Percentiles rank a stretch among this genome's conserved stretches.
Conservation (phyloP, 345 rosid genomes). For the Fremontodendron californicum region DNA sequence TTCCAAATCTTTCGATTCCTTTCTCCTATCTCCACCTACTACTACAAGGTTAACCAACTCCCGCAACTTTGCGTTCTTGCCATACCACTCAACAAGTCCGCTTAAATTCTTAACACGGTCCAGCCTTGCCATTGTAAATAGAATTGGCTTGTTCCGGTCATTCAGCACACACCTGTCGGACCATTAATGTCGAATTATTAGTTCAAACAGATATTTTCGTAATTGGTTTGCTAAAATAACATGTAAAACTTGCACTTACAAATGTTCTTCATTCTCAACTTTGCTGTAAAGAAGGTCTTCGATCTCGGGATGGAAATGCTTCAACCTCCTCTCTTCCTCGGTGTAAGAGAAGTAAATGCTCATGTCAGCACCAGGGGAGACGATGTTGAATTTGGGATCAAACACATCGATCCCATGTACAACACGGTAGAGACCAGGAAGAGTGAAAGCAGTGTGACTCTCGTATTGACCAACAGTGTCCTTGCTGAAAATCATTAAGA, state of each 20-base stretch:
- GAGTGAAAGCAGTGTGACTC: slow-evolving; percentile 87
- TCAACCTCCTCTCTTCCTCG: slow-evolving; percentile 61
- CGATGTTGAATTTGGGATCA: slow-evolving; percentile 91
- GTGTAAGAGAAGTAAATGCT: slow-evolving; percentile 77
- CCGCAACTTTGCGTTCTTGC: slow-evolving; percentile 62
- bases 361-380: slow-evolving; percentile 71
- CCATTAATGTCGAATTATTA: background rate
- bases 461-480: slow-evolving; percentile 91
- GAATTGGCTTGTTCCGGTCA: slow-evolving; percentile 76
- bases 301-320: slow-evolving; percentile 65
- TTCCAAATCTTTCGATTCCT: slow-evolving; percentile 84
- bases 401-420: slow-evolving; percentile 93
- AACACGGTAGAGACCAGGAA: slow-evolving; percentile 87
- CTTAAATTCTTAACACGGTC: slow-evolving; percentile 88
- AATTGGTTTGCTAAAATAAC: background rate
- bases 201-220: background rate
- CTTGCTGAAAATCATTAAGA: slow-evolving; percentile 43
- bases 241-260: slow-evolving; percentile 38
- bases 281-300: slow-evolving; percentile 86
- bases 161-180: slow-evolving; percentile 65
- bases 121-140: slow-evolving; percentile 94
- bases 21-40: slow-evolving; percentile 88
- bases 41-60: slow-evolving; percentile 80
- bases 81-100: slow-evolving; percentile 95
- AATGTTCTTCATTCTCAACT: slow-evolving; percentile 79